These are phyloP conservation scores for Helminthosporium solani DNA, from an alignment of 2,329 filamentous ascomycete genomes.

Conservation along the genomic window DNA sequence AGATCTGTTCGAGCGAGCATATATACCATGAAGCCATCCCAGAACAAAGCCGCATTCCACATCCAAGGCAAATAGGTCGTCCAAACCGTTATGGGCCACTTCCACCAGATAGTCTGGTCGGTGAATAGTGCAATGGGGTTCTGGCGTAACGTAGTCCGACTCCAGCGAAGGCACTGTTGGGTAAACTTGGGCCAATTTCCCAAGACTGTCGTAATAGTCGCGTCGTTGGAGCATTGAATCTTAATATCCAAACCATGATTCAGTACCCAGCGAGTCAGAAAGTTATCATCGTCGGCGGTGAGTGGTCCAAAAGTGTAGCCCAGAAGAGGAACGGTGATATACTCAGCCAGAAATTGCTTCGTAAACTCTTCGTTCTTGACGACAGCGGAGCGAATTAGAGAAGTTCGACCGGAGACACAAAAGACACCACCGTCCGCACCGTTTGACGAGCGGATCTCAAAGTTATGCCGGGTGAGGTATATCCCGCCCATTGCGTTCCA, in stretches of 20 bases:
- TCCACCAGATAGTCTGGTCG: slow-evolving; percentile 26
- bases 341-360: slow-evolving; percentile 21
- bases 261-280: slow-evolving; percentile 55
- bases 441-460: slow-evolving; percentile 33
- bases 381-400: slow-evolving; percentile 25
- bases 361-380: slow-evolving; percentile 22
- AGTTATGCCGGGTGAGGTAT: slow-evolving; percentile 39
- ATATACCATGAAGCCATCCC: slow-evolving; percentile 18
- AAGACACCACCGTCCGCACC: slow-evolving; percentile 37
- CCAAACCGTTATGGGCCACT: slow-evolving; percentile 24
- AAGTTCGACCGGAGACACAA: slow-evolving; percentile 34
- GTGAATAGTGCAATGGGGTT: slow-evolving; percentile 22
- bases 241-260: slow-evolving; percentile 50
- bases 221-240: slow-evolving; percentile 54
- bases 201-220: slow-evolving; percentile 53
- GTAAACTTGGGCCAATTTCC: slow-evolving; percentile 14
- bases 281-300: slow-evolving; percentile 46
- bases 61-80: slow-evolving; percentile 28
- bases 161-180: slow-evolving; percentile 28
- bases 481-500: slow-evolving; percentile 25
- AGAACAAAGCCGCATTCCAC: slow-evolving; percentile 25
- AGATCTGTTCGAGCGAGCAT: slow-evolving; percentile 9
- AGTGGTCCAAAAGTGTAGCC: slow-evolving; percentile 50
- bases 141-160: slow-evolving; percentile 25
- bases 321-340: slow-evolving; percentile 8